Conservation (phyloP, 768 basidiomycete species). For the Suillus plorans region DNA sequence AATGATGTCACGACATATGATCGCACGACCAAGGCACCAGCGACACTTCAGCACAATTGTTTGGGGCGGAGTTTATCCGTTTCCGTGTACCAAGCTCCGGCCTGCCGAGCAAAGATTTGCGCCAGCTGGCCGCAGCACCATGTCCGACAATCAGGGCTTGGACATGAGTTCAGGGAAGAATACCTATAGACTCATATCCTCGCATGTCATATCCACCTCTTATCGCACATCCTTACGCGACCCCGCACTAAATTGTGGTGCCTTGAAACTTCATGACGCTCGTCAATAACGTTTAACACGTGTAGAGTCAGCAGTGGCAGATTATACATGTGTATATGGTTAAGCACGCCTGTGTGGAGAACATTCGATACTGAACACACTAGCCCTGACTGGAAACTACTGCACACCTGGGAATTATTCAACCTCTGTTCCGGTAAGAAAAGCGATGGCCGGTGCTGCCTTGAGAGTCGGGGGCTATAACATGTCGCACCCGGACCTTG, state of each 20-base stretch:
- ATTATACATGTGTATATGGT: background rate
- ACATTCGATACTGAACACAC: background rate
- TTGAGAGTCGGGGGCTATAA: background rate
- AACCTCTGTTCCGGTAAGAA: background rate
- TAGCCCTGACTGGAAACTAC: background rate
- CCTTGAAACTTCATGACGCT: background rate
- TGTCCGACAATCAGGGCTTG: background rate
- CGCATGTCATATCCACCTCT: background rate
- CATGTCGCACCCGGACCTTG: background rate
- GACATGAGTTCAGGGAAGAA: background rate
- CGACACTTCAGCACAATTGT: background rate
- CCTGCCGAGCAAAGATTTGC: background rate
- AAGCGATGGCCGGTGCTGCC: background rate
- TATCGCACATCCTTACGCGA: background rate
- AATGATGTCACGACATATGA: background rate
- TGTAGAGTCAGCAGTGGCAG: background rate
- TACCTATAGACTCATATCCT: background rate
- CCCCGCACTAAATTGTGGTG: background rate
- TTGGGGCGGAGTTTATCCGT: background rate
- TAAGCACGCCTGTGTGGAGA: no score
- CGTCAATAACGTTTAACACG: background rate
- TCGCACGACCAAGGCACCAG: background rate
- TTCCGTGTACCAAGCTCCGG: background rate
- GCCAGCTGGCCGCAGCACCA: background rate
- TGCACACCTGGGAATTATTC: no score